A percentile compares a stretch with the other conserved stretches of the same genome.
Evolutionary conservation across 306 rosid species (phyloP).

Genomic region (Sesbania bispinosa): DNA sequence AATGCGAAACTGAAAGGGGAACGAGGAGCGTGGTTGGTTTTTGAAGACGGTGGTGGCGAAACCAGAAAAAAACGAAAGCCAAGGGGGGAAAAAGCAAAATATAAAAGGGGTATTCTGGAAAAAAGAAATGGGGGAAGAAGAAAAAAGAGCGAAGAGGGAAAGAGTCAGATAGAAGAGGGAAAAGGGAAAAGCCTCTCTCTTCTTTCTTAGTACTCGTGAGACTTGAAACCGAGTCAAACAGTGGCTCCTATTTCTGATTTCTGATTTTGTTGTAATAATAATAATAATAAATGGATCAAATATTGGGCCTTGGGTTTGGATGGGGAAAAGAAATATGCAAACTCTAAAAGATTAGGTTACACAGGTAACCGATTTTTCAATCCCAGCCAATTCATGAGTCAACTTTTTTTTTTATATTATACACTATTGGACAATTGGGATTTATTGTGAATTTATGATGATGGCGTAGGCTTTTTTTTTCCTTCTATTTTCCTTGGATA

Average conservation of each 20-base stretch:
- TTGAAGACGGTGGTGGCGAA: slow-evolving; percentile 16
- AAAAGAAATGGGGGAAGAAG: not conserved
- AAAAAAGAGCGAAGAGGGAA: not conserved
- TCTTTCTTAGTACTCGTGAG: not conserved
- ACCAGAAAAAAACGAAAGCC: not conserved
- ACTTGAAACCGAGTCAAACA: slow-evolving; percentile 15
- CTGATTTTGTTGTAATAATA: not conserved
- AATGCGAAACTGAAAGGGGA: not conserved
- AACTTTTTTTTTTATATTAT: not conserved
- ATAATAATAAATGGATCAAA: not conserved
- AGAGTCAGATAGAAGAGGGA: not conserved
- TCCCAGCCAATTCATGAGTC: not conserved
- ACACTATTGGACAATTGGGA: not conserved
- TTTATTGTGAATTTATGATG: not conserved
- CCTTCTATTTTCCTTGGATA: not conserved
- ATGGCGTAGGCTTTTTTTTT: not conserved
- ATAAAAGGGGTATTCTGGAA: not conserved
- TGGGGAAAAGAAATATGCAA: not conserved
- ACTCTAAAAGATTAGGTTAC: not conserved
- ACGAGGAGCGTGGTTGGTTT: not conserved
- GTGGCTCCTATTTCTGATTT: not conserved
- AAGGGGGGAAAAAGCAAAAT: not conserved
- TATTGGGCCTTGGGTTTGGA: not conserved
- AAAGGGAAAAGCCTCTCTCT: not conserved
- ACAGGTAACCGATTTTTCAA: no score